Evolutionary conservation across 2,329 filamentous ascomycete species (phyloP).

Genomic region (Trichoderma atroviride): DNA sequence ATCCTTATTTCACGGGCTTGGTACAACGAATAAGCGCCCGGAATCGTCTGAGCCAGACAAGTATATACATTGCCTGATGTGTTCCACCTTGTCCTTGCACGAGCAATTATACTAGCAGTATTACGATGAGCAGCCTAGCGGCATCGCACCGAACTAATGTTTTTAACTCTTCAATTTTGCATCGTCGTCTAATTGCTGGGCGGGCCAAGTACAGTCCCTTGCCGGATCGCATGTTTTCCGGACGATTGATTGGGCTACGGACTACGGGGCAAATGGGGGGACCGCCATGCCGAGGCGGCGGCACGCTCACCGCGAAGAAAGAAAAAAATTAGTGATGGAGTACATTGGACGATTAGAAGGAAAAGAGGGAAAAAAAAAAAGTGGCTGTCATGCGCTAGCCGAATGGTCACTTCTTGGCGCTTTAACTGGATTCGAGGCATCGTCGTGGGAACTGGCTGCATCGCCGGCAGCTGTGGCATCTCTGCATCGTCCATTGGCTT

Average conservation of each 20-base stretch:
- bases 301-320: constrained; percentile 6
- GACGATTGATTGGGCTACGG: background rate
- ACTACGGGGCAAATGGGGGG: background rate
- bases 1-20: constrained; percentile 18
- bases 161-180: background rate
- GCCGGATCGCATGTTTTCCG: background rate
- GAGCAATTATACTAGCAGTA: background rate
- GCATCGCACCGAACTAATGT: background rate
- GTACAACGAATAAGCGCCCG: constrained; percentile 15
- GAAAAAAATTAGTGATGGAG: background rate
- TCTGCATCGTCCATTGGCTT: background rate
- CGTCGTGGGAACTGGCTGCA: background rate
- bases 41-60: background rate
- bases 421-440: constrained; percentile 21
- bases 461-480: background rate
- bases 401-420: constrained; percentile 15
- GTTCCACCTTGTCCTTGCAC: background rate
- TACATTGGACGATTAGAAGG: background rate
- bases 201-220: background rate
- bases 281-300: constrained; percentile 12
- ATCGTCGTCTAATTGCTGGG: background rate
- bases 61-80: background rate
- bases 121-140: background rate
- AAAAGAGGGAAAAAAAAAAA: background rate
- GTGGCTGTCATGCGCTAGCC: constrained; percentile 18